Base-by-base conservation (phyloP, 345 rosid species). In the Luvunga scandens region DNA sequence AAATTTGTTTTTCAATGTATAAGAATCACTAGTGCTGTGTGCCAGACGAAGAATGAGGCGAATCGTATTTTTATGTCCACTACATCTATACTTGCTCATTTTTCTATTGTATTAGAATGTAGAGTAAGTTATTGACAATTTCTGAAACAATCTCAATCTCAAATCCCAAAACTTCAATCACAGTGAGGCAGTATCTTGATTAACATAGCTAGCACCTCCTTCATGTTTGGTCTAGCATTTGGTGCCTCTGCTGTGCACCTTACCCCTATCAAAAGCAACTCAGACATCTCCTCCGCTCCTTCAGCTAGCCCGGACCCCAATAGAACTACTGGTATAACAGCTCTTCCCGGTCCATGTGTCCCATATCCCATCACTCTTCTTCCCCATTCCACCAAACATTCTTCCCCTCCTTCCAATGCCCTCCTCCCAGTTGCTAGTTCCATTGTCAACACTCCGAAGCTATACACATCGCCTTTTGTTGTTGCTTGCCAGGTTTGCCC, bases 401-500 rank as follows among this genome's bases (percentile, higher is more conserved):
- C 99, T 82, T 95, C 98, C 30, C 94, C 99, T 34, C 96, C 99
- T 48, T 93, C 99, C 66, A 95, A 75, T 0, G 98, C 97, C 79
- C 98, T 83, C 85, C 99, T 84, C 62, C 92, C 94, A 0, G 98
- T 95, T 1, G 99, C 98, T 45, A 95, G 83, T 63, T 95, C 99
- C 99, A 95, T 93, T 19, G 83, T 79, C 78, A 95, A 59, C 4
- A 95, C 94, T 7, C 99, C 99, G 31, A 86, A 95, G 67, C 99
- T 95, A 73, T 93, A 95, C 69, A 95, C 99, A 60, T 95, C 99
- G 5, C 99, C 99, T 78, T 92, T 93, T 5, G 94, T 92, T 4
- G 99, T 95, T 4, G 98, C 98, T 30, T 88, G 91, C 93, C 97
- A 93, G 14, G 95, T 93, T 78, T 93, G 99, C 50, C 99, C 96